Base-by-base conservation (phyloP, 148 eudicot genomes). In the Vaccinium vitisidaea region DNA sequence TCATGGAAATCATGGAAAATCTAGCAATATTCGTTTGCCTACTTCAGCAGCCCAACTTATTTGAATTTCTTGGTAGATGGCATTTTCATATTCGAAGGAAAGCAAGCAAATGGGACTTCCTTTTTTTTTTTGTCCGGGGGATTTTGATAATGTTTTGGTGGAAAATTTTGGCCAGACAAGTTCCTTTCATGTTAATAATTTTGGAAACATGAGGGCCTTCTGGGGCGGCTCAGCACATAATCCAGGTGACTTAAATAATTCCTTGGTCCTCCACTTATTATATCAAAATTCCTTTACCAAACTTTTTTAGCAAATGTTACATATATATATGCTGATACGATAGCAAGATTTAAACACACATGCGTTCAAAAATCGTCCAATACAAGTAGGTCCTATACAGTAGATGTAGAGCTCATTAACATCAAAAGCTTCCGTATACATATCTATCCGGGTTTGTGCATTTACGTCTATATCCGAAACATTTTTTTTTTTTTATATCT, bases 11-110 rank as follows among this genome's bases (percentile, higher is more conserved):
- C 25, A 9, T 8, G 32, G 73, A 67, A 67, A 67, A 13, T 30
- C 21, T 73, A 30, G 46, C 46, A 13, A 5, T 56, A 15, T 56
- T 56, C 6, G 0, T 15, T 6, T 16, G 19, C 16, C 61, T 56
- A 3, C 75, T 14, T 71, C 75, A 30, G 19, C 49, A 73, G 43
- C 77, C 77, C 77, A 15, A 12, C 77, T 30, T 16, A 36, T 27
- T 73, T 36, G 77, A 73, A 73, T 75, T 75, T 46, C 3, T 75
- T 75, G 78, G 78, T 5, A 74, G 25, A 75, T 75, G 9, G 14
- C 52, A 39, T 6, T 21, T 6, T 15, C 9, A 39, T 75, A 43
- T 75, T 21, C 65, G 2, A 0, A 1, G 65, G 78, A 6, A 2
- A 18, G 54, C 0, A 19, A 19, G 43, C 6, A 43, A 8, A 19